These are phyloP conservation scores for Crithidia acanthocephali DNA, from an alignment of 208 protist genomes.

Conservation along the genomic window DNA sequence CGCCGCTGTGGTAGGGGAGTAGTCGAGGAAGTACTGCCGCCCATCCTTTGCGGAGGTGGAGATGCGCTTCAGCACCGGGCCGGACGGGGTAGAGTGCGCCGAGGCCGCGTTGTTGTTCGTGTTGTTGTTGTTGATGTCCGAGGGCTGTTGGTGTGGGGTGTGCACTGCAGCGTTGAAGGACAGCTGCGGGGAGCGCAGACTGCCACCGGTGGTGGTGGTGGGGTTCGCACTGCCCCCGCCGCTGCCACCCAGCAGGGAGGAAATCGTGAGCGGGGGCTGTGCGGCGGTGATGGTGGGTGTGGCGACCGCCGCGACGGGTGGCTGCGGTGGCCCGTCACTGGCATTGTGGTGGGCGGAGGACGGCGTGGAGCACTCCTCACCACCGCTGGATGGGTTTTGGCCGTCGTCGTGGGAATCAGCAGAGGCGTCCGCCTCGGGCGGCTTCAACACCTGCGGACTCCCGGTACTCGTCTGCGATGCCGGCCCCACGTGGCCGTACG, in stretches of 20 bases:
- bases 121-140: no score
- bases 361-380: slow-evolving; percentile 24
- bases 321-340: background rate
- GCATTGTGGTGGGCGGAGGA: slow-evolving; percentile 21
- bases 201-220: background rate
- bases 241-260: slow-evolving; percentile 7
- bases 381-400: slow-evolving; percentile 19
- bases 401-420: background rate
- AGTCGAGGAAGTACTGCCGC: slow-evolving; percentile 47
- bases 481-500: slow-evolving; percentile 16
- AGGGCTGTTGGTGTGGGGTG: slow-evolving; percentile 12
- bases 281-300: background rate
- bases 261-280: slow-evolving; percentile 29
- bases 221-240: background rate
- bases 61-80: slow-evolving; percentile 33
- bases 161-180: slow-evolving; percentile 4
- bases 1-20: slow-evolving; percentile 18
- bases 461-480: background rate
- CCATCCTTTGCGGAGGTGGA: slow-evolving; percentile 36
- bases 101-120: slow-evolving; percentile 20
- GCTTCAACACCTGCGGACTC: slow-evolving; percentile 1
- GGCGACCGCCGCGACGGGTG: background rate
- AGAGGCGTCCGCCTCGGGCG: background rate
- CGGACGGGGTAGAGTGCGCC: slow-evolving; percentile 31
- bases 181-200: slow-evolving; percentile 14